A percentile compares a stretch with the other conserved stretches of the same genome.
Conservation (phyloP, 2,329 filamentous ascomycete species). For the Alternaria hordeiaustralica region DNA sequence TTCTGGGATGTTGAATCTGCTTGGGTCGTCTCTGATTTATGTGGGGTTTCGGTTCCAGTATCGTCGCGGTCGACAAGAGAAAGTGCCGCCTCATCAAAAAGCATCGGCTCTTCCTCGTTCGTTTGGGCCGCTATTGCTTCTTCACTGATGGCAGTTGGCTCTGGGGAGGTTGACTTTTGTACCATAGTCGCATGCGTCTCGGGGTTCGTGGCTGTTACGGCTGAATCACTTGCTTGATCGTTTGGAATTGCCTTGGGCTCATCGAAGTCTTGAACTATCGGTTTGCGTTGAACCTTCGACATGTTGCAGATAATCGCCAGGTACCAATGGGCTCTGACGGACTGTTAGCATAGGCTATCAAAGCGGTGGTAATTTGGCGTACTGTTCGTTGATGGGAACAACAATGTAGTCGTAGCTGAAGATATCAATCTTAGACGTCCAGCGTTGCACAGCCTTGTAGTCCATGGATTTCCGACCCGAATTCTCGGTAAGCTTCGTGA, state of each 20-base stretch:
- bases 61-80: conserved; percentile 30
- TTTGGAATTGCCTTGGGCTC: neutral
- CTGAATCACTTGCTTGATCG: neutral
- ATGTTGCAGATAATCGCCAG: conserved; percentile 94
- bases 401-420: conserved; percentile 88
- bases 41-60: neutral
- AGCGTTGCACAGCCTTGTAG: conserved; percentile 82
- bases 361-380: conserved; percentile 6
- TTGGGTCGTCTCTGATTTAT: neutral
- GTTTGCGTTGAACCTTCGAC: conserved; percentile 61
- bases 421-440: conserved; percentile 86
- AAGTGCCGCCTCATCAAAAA: conserved; percentile 32
- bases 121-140: neutral
- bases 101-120: conserved; percentile 20
- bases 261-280: conserved; percentile 19
- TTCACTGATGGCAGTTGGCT: neutral
- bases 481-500: conserved; percentile 71
- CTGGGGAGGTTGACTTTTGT: neutral
- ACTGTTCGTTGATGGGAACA: conserved; percentile 85
- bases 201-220: neutral
- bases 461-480: conserved; percentile 67
- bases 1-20: neutral
- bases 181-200: neutral
- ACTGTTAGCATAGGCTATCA: conserved; percentile 3
- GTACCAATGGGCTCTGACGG: conserved; percentile 76